A percentile compares a stretch with the other conserved stretches of the same genome.
phyloP scores from a whole-genome alignment of 345 rosid genomes.

The Salix dunnii region DNA sequence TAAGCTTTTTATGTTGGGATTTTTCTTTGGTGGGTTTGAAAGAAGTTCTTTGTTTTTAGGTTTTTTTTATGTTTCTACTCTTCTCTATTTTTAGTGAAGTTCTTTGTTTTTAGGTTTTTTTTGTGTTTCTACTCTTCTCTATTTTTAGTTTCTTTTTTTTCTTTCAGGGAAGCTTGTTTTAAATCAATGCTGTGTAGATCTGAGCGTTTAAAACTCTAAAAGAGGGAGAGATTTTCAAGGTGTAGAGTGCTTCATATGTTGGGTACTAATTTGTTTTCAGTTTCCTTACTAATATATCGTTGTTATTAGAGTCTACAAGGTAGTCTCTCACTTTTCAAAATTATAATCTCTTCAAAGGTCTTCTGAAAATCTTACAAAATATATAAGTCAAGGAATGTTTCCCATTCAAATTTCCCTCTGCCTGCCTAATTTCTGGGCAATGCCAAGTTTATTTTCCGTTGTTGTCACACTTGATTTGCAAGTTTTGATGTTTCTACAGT shows the following conservation, averaged over 20 bases:
- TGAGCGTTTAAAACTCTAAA: neutral
- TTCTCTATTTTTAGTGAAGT: neutral
- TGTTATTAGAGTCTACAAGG: neutral
- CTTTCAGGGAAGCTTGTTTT: slow-evolving; percentile 1
- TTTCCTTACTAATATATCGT: no score
- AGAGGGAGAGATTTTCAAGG: neutral
- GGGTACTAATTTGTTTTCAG: neutral
- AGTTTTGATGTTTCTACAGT: neutral
- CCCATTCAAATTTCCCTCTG: neutral
- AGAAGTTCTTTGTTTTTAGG: no score
- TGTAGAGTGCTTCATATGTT: neutral
- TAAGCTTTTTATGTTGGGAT: neutral
- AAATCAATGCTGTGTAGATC: slow-evolving; percentile 7
- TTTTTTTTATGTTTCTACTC: neutral
- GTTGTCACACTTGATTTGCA: neutral
- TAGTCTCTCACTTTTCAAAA: neutral
- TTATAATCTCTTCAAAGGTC: neutral
- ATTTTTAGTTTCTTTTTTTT: neutral
- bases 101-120: neutral
- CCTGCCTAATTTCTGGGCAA: neutral
- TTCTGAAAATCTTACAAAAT: neutral
- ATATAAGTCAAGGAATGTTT: neutral
- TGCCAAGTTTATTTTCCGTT: neutral
- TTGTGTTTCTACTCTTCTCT: neutral
- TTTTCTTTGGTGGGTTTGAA: neutral